These are phyloP conservation scores for Rhypophila decipiens DNA, from an alignment of 495 filamentous ascomycete species.

Conservation along the genomic window DNA sequence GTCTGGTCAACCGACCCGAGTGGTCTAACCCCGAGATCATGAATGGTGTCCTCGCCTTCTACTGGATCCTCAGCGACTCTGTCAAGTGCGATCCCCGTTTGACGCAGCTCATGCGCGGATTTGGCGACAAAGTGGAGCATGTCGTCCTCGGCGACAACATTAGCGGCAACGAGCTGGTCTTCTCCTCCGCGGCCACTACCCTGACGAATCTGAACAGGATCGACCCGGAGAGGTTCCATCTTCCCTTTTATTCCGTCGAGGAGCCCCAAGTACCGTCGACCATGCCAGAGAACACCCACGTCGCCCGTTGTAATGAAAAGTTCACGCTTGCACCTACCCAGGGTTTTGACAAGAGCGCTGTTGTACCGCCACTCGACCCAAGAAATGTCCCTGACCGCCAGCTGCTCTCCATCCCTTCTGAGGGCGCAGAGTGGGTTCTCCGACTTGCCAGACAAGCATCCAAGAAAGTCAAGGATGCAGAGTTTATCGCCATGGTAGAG, in stretches of 20 bases:
- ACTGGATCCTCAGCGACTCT: slow-evolving; percentile 74
- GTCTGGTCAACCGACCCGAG: slow-evolving; percentile 62
- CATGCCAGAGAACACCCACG: slow-evolving; percentile 13
- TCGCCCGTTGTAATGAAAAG: slow-evolving; percentile 30
- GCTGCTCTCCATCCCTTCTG: too few relatives aligned
- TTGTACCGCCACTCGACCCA: slow-evolving; percentile 50
- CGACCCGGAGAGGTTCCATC: slow-evolving; percentile 59
- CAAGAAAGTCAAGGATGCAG: slow-evolving; percentile 29
- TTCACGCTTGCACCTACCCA: slow-evolving; percentile 63
- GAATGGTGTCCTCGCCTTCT: slow-evolving; percentile 56
- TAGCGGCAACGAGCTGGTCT: slow-evolving; percentile 64
- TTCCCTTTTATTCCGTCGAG: slow-evolving; percentile 54
- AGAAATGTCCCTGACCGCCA: slow-evolving; percentile 30
- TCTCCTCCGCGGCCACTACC: slow-evolving; percentile 56
- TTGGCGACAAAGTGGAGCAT: slow-evolving; percentile 57
- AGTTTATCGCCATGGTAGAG: slow-evolving; percentile 32
- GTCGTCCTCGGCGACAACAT: slow-evolving; percentile 64
- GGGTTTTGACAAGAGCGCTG: slow-evolving; percentile 40
- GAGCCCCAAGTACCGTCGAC: slow-evolving; percentile 7
- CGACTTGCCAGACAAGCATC: slow-evolving; percentile 44
- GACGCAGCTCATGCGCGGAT: slow-evolving; percentile 60
- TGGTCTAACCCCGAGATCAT: slow-evolving; percentile 63
- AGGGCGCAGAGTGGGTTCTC: slow-evolving; percentile 35
- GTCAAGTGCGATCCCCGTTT: slow-evolving; percentile 57
- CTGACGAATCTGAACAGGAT: slow-evolving; percentile 62